phyloP scores from a whole-genome alignment of 2,329 filamentous ascomycete genomes.

The Stylonectria norvegica region DNA sequence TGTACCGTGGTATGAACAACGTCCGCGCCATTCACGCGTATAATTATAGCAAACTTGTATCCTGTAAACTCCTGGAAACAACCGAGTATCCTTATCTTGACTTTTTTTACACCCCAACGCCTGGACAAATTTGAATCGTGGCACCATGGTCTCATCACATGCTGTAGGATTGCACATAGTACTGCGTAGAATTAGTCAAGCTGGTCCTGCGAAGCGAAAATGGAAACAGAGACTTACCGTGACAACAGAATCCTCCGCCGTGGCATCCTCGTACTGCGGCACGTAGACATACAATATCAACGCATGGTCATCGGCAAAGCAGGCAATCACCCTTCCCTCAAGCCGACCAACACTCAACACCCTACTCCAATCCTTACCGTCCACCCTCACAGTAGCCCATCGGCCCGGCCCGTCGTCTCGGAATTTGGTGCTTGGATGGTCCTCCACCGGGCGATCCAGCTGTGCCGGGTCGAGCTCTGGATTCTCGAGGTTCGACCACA shows the following conservation, averaged over 20 bases:
- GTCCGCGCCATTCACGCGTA: no score
- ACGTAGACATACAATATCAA: conserved; percentile 82
- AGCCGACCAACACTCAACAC: conserved; percentile 90
- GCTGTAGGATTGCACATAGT: conserved; percentile 45
- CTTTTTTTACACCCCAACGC: neutral
- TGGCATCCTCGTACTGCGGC: conserved; percentile 61
- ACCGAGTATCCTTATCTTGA: neutral
- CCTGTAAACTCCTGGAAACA: conserved; percentile 7
- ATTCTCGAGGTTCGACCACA: conserved; percentile 83
- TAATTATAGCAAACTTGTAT: no score
- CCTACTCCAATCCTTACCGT: conserved; percentile 89
- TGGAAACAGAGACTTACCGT: conserved; percentile 49
- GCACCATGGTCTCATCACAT: no score
- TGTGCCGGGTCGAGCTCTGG: conserved; percentile 80
- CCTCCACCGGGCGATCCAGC: conserved; percentile 66
- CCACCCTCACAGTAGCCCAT: conserved; percentile 87
- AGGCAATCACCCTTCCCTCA: conserved; percentile 89
- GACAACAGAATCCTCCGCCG: conserved; percentile 67
- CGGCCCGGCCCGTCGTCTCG: conserved; percentile 71
- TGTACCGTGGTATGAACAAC: no score
- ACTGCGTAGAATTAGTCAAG: conserved; percentile 31
- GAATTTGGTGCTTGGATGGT: conserved; percentile 80
- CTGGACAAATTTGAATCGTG: no score
- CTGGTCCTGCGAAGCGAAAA: neutral
- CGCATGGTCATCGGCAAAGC: conserved; percentile 77